phyloP scores from a whole-genome alignment of 2,329 filamentous ascomycete species.

The Botrytis paeoniae region DNA sequence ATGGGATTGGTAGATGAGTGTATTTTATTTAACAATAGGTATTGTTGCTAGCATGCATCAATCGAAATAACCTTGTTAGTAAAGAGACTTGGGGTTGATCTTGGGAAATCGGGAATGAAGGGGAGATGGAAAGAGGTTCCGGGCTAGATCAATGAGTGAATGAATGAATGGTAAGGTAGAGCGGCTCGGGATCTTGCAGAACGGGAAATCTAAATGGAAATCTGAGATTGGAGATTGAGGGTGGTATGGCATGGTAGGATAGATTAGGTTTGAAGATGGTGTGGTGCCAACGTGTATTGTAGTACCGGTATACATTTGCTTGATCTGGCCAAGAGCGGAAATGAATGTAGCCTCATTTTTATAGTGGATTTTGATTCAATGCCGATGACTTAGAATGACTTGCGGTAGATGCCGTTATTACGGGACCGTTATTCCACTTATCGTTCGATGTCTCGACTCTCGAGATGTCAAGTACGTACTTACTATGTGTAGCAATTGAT shows the following conservation, averaged over 20 bases:
- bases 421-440: background rate
- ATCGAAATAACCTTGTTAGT: background rate
- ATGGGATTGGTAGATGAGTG: background rate
- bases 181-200: background rate
- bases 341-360: background rate
- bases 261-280: background rate
- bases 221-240: background rate
- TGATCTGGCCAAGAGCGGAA: background rate
- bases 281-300: no score
- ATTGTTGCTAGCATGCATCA: background rate
- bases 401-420: background rate
- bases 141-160: background rate
- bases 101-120: background rate
- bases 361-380: background rate
- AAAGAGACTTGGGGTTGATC: background rate
- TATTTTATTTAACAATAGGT: background rate
- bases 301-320: background rate
- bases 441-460: no score
- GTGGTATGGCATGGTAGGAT: background rate
- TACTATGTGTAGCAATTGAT: background rate
- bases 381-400: background rate
- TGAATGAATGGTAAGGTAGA: background rate
- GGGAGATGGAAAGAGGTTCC: background rate
- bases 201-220: background rate
- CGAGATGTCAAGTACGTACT: no score